Percentiles rank a stretch among this genome's conserved stretches.
Conservation (phyloP, 2,329 filamentous ascomycete species). For the Clonostachys rosea region DNA sequence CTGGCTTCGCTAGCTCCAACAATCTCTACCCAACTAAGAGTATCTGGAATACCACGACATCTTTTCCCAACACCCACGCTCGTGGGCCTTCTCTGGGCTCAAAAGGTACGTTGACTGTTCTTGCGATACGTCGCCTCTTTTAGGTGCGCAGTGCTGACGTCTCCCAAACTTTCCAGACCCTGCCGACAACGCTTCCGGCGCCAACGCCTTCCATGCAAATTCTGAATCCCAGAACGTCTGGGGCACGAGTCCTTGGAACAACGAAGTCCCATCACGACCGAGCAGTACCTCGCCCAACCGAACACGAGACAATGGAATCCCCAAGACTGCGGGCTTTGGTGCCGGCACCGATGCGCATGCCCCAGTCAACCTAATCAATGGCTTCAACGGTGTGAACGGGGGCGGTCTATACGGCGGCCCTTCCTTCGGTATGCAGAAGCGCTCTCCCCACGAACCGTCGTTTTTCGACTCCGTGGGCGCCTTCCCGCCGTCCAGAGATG, state of each 20-base stretch:
- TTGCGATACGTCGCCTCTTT: background rate
- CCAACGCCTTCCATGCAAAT: conserved; percentile 62
- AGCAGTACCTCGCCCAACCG: conserved; percentile 56
- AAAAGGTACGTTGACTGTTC: background rate
- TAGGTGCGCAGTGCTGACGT: background rate
- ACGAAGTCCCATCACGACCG: conserved; percentile 33
- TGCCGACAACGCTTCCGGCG: conserved; percentile 18
- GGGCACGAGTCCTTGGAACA: conserved; percentile 51
- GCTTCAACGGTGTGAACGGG: background rate
- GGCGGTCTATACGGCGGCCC: background rate
- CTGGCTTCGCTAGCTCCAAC: conserved; percentile 1
- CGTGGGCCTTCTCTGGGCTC: background rate
- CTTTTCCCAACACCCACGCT: background rate
- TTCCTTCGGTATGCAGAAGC: conserved; percentile 19
- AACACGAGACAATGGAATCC: conserved; percentile 32
- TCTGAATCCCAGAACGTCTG: conserved; percentile 57
- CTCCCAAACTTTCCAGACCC: background rate
- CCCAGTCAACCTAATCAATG: conserved; percentile 19
- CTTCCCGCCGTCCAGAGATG: conserved; percentile 40
- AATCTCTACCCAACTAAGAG: conserved; percentile 1
- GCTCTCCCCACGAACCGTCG: conserved; percentile 27
- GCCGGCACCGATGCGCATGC: conserved; percentile 11
- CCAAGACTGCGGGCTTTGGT: conserved; percentile 2
- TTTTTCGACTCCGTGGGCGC: conserved; percentile 30
- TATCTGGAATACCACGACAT: conserved; percentile 1